Conservation (phyloP, 208 protist species). For the Trypanosoma cruzi region DNA sequence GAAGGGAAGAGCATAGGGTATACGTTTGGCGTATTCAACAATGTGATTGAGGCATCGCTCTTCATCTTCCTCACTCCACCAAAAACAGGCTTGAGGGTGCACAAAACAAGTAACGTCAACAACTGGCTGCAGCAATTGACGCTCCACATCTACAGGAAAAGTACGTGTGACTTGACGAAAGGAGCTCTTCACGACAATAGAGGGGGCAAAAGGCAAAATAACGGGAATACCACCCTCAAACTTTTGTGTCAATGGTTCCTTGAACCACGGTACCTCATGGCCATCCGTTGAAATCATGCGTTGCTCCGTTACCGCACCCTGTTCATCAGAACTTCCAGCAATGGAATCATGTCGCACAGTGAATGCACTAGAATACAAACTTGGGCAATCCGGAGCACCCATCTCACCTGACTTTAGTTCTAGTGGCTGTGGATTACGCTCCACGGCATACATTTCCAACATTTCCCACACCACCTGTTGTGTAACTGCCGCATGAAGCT, state of each 20-base stretch:
- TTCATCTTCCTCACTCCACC: conserved; percentile 74
- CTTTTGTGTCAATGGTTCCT: conserved; percentile 52
- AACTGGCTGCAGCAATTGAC: conserved; percentile 80
- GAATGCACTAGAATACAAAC: conserved; percentile 74
- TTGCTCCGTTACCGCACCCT: conserved; percentile 51
- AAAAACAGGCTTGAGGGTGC: conserved; percentile 86
- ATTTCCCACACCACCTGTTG: conserved; percentile 87
- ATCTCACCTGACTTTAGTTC: conserved; percentile 69
- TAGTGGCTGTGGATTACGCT: conserved; percentile 69
- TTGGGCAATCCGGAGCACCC: conserved; percentile 60
- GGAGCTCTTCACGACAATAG: conserved; percentile 62
- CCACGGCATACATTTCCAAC: conserved; percentile 84
- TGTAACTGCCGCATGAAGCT: conserved; percentile 73
- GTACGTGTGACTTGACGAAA: conserved; percentile 57
- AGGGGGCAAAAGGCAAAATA: conserved; percentile 79
- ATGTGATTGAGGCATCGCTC: conserved; percentile 71
- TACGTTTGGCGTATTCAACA: conserved; percentile 82
- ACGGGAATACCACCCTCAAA: conserved; percentile 66
- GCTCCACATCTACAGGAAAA: conserved; percentile 36
- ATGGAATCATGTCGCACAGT: conserved; percentile 24
- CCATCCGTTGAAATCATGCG: conserved; percentile 58
- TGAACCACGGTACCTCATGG: conserved; percentile 78
- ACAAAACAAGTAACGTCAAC: conserved; percentile 78
- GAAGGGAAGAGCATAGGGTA: conserved; percentile 86
- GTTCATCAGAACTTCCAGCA: not conserved